phyloP scores from a whole-genome alignment of 176 grass and related monocot species.

The Musa beccarii region DNA sequence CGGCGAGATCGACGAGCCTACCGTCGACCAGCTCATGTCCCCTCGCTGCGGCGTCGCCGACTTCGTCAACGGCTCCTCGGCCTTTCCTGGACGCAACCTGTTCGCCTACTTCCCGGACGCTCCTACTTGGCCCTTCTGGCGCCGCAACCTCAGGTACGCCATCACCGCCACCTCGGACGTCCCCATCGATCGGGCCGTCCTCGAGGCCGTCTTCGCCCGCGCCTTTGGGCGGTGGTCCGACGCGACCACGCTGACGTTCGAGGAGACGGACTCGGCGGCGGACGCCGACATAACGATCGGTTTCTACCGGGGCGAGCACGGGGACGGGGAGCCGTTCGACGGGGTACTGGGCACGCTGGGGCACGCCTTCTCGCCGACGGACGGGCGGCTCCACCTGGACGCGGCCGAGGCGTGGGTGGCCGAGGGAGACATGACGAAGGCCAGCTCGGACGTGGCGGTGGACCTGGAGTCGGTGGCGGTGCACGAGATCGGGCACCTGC shows the following conservation, averaged over 20 bases:
- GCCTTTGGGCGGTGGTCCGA: slow-evolving; percentile 70
- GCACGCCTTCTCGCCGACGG: slow-evolving; percentile 83
- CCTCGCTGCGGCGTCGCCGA: slow-evolving; percentile 86
- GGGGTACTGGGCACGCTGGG: slow-evolving; percentile 71
- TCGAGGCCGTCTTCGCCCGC: slow-evolving; percentile 45
- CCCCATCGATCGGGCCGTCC: slow-evolving; percentile 33
- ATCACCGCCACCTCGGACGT: slow-evolving; percentile 38
- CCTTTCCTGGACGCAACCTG: slow-evolving; percentile 44
- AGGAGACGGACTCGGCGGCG: slow-evolving; percentile 24
- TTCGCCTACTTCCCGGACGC: slow-evolving; percentile 64
- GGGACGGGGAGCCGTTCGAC: slow-evolving; percentile 82
- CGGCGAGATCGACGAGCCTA: slow-evolving; percentile 46
- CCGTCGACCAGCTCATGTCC: slow-evolving; percentile 51
- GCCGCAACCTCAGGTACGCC: slow-evolving; percentile 41
- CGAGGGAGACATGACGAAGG: slow-evolving; percentile 24
- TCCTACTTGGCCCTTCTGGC: slow-evolving; percentile 50
- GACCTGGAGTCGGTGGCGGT: slow-evolving; percentile 94
- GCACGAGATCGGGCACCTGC: slow-evolving; percentile 94
- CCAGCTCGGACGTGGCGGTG: slow-evolving; percentile 33
- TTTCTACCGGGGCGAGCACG: slow-evolving; percentile 58
- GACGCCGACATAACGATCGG: slow-evolving; percentile 73
- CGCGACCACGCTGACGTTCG: slow-evolving; percentile 64
- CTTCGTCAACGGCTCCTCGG: slow-evolving; percentile 52
- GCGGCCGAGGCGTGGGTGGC: slow-evolving; percentile 75
- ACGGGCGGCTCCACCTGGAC: slow-evolving; percentile 87